Evolutionary conservation across 371 early-diverging fungal genomes (phyloP).

Genomic region (Neoconidiobolus thromboides): DNA sequence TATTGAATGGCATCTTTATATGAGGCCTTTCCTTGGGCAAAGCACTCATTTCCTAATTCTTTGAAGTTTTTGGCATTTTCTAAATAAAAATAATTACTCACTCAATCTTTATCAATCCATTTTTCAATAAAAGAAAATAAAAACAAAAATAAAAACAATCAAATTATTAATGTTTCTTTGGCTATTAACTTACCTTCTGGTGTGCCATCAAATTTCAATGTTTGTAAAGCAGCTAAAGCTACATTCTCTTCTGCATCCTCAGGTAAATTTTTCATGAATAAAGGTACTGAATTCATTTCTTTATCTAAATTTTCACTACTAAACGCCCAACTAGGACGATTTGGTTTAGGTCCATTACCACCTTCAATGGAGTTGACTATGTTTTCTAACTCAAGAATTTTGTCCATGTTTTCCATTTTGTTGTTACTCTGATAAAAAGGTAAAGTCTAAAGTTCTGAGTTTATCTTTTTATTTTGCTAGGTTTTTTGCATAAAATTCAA

Average conservation of each 20-base stretch:
- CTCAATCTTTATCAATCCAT: too few relatives aligned
- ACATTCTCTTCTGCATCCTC: constrained; percentile 56
- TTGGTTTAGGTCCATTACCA: not conserved
- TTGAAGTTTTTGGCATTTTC: constrained; percentile 89
- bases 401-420: too few relatives aligned
- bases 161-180: too few relatives aligned
- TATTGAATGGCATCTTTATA: constrained; percentile 63
- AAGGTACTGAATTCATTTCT: constrained; percentile 54
- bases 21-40: constrained; percentile 39
- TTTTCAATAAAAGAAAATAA: too few relatives aligned
- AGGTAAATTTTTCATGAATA: constrained; percentile 76
- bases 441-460: too few relatives aligned
- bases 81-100: constrained; percentile 10
- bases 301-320: constrained; percentile 22
- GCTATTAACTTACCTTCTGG: constrained; percentile 49
- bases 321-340: constrained; percentile 2
- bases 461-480: too few relatives aligned
- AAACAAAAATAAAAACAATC: too few relatives aligned
- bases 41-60: constrained; percentile 86
- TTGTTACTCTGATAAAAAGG: too few relatives aligned
- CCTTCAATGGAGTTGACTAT: too few relatives aligned
- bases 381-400: too few relatives aligned
- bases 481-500: too few relatives aligned
- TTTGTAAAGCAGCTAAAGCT: constrained; percentile 63
- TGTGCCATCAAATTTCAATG: constrained; percentile 79